A percentile compares a stretch with the other conserved stretches of the same genome.
Evolutionary conservation across 2,329 filamentous ascomycete species (phyloP).

Genomic region (Diplodia corticola): DNA sequence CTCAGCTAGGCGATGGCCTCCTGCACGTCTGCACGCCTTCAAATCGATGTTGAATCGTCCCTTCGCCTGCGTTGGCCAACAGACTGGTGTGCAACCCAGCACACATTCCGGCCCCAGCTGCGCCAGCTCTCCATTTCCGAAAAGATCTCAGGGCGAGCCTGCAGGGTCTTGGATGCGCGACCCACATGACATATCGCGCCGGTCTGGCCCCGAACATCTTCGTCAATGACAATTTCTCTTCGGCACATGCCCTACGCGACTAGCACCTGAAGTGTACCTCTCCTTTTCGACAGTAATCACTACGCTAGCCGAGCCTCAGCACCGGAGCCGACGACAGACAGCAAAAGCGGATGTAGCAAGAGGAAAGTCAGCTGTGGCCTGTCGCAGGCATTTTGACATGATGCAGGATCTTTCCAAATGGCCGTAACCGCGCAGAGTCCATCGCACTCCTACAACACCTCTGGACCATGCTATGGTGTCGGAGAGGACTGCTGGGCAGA

Average conservation of each 20-base stretch:
- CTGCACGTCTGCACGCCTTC: background rate
- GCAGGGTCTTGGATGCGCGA: background rate
- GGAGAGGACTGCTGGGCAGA: no score
- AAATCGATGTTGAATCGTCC: background rate
- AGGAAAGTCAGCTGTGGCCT: background rate
- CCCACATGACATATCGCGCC: background rate
- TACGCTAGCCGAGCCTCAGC: background rate
- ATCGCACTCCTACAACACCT: no score
- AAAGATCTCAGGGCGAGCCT: background rate
- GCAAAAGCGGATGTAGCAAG: background rate
- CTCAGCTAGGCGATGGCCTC: background rate
- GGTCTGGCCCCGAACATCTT: background rate
- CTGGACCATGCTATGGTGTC: no score
- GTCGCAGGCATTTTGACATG: background rate
- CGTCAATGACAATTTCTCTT: conserved; percentile 3
- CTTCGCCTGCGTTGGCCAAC: background rate
- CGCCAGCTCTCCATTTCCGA: background rate
- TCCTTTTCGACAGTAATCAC: background rate
- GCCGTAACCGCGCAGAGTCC: no score
- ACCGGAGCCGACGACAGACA: background rate
- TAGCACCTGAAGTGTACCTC: background rate
- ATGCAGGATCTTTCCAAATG: no score
- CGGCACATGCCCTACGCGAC: background rate
- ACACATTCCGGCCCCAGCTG: background rate
- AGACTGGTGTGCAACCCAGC: background rate